phyloP scores from a whole-genome alignment of 192 early-diverging fungal species.

The Funneliformis mosseae region DNA sequence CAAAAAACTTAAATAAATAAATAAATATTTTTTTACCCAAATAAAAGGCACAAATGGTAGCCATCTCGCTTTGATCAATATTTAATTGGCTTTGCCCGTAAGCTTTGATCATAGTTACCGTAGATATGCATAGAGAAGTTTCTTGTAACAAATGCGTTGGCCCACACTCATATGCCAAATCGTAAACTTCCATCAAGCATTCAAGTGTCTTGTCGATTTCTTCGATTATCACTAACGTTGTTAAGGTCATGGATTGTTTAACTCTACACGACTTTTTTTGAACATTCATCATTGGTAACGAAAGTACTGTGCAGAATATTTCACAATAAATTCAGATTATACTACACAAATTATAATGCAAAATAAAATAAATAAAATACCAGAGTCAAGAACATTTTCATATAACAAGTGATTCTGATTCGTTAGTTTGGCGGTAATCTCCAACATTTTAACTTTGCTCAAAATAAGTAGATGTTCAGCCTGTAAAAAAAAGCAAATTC shows the following conservation, averaged over 20 bases:
- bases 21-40: slow-evolving; percentile 45
- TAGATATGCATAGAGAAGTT: slow-evolving; percentile 37
- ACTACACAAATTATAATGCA: not conserved
- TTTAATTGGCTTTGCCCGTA: slow-evolving; percentile 37
- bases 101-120: slow-evolving; percentile 40
- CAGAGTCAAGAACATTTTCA: slow-evolving; percentile 54
- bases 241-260: not conserved
- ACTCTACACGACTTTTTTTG: not conserved
- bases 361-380: slow-evolving; percentile 34
- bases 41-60: slow-evolving; percentile 46
- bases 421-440: not conserved
- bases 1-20: not conserved
- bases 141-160: slow-evolving; percentile 45
- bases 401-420: slow-evolving; percentile 11
- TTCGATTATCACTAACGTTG: not conserved
- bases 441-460: slow-evolving; percentile 29
- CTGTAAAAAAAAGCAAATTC: not conserved
- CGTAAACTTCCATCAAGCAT: slow-evolving; percentile 49
- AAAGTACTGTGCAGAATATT: not conserved
- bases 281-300: not conserved
- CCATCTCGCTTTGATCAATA: slow-evolving; percentile 33
- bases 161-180: slow-evolving; percentile 37
- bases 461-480: slow-evolving; percentile 27
- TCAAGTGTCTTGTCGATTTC: slow-evolving; percentile 37
- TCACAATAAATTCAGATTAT: not conserved